Evolutionary conservation across 441 rosid genomes (phyloP), one percentile per base, ranked within the genome.

Genomic region (Bocquillonia castaneifolia): DNA sequence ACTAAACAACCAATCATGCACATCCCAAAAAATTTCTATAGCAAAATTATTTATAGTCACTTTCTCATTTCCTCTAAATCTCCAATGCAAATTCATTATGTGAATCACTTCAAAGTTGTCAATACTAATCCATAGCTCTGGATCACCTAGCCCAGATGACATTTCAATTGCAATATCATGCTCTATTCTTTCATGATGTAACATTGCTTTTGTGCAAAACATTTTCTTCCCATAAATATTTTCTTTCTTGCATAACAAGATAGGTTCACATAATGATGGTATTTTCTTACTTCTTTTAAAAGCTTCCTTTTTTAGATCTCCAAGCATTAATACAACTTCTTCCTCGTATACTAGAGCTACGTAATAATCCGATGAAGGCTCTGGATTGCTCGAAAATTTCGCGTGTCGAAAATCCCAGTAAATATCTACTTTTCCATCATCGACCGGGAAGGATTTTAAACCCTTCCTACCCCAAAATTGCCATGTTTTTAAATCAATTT

Each of bases 401-500:
- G 89, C 88, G 17, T 79, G 77, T 63, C 93, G 83, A 59, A 91
- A 84, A 80, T 91, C 93, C 93, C 96, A 89, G 34, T 77, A 89
- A 44, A 89, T 70, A 1, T 84, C 89, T 9, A 85, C 80, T 53
- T 78, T 69, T n/a, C 58, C 62, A 1, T 76, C 80, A 4, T 83
- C 81, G 3, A 85, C 81, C 51, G 78, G 81, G 32, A 91, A 62
- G 61, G 81, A 83, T 71, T 89, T 89, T 22, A 85, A 79, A 69
- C 97, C 96, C 57, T 89, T 89, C 39, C 77, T 91, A 0, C 83
- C 86, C 93, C 93, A 89, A 48, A 87, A 87, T 14, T 87, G 90
- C 81, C 89, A 84, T 6, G 87, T 75, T 39, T 84, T 80, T 10
- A 91, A 64, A 72, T 91, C 96, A 66, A 87, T 82, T 81, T 86